Conservation (phyloP, 805 yeast genomes). For the Kluyveromyces dobzhanskii region DNA sequence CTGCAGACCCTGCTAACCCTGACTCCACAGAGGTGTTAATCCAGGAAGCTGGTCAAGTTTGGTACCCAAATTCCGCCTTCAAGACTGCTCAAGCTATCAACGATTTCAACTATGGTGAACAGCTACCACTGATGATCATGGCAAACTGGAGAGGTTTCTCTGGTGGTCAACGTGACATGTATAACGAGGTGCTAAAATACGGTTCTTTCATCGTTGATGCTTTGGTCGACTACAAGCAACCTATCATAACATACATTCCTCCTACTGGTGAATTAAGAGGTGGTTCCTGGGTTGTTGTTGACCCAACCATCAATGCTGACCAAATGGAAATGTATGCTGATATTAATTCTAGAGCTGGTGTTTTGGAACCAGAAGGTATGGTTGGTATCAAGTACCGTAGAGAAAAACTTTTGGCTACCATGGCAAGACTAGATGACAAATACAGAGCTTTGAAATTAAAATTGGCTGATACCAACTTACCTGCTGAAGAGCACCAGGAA, state of each 20-base stretch:
- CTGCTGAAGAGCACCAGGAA: slow-evolving; percentile 58
- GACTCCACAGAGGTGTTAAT: slow-evolving; percentile 79
- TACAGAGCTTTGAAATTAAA: slow-evolving; percentile 62
- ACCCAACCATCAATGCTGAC: slow-evolving; percentile 92
- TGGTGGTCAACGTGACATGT: slow-evolving; percentile 99
- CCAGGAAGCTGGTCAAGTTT: slow-evolving; percentile 98
- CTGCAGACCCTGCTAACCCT: slow-evolving; percentile 99
- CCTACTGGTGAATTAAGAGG: slow-evolving; percentile 99
- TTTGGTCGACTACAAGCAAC: slow-evolving; percentile 90
- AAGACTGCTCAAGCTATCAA: slow-evolving; percentile 98
- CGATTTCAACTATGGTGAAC: slow-evolving; percentile 97
- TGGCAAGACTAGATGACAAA: slow-evolving; percentile 77
- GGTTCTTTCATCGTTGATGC: slow-evolving; percentile 98
- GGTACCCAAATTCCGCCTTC: slow-evolving; percentile 99
- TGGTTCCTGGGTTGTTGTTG: slow-evolving; percentile 99
- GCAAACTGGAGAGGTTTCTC: slow-evolving; percentile 99
- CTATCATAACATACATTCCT: slow-evolving; percentile 93
- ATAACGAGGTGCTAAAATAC: slow-evolving; percentile 92
- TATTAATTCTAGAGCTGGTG: slow-evolving; percentile 93
- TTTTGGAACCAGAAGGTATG: slow-evolving; percentile 97
- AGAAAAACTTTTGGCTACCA: slow-evolving; percentile 82
- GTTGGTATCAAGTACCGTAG: slow-evolving; percentile 97
- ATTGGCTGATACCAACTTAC: slow-evolving; percentile 43
- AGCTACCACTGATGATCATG: slow-evolving; percentile 90
- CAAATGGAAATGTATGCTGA: slow-evolving; percentile 99